Base-by-base conservation (phyloP, 106 monocot genomes). In the Posidonia australis region DNA sequence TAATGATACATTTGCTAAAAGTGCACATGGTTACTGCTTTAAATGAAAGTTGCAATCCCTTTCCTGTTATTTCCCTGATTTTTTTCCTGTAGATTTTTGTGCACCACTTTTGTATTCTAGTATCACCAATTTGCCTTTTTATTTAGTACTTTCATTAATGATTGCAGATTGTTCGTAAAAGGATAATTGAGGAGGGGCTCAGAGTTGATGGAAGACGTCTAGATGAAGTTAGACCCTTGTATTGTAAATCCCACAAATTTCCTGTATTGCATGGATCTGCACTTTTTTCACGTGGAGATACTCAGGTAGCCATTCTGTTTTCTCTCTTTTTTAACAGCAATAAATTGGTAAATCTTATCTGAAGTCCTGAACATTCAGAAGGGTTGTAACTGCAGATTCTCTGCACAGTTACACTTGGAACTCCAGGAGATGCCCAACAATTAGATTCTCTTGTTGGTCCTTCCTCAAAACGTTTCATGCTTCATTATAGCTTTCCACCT, bases 361-460 rank as follows among this genome's bases (percentile, higher is more conserved):
- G n/a, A n/a, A n/a, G n/a, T n/a, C n/a, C n/a, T 36, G 36, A 36
- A 36, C 7, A 36, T 24, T 26, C 45, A 16, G 16, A 46, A 26
- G 22, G 44, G 13, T 26, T 44, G 3, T 59, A 44, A 26, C 60
- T 74, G 24, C 71, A 98, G 98, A 91, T 98, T 51, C 64, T 91
- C 46, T 98, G 98, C 76, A 98, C 85, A 26, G 98, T 91, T 74
- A 98, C 98, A 48, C 78, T 98, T 72, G 98, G 98, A 22, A 81
- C 91, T 51, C 98, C 98, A 63, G 84, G 78, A 48, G 98, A 98
- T 83, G 91, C 98, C 56, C 98, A 98, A 70, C 30, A 73, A 27
- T 75, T 98, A 80, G 98, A 98, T 67, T 80, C 82, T 26, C 76
- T 98, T 72, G 98, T 98, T 67, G 98, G 98, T 19, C 98, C 98